Percentiles rank a stretch among this genome's conserved stretches.
Conservation (phyloP, 2,329 filamentous ascomycete genomes). For the Sarocladium strictum region DNA sequence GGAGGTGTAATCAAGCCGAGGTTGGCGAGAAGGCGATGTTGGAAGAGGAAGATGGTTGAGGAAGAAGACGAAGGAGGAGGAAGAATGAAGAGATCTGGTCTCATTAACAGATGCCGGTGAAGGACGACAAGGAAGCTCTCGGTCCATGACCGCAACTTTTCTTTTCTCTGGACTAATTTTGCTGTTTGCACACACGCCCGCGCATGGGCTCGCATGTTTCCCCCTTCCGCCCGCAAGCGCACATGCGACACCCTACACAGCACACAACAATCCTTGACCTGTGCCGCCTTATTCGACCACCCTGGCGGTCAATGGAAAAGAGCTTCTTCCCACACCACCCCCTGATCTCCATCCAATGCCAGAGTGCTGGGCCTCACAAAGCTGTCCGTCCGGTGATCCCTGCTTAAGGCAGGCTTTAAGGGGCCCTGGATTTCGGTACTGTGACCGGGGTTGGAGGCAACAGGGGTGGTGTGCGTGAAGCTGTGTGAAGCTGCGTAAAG, state of each 20-base stretch:
- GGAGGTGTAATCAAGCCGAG: background rate
- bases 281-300: slow-evolving; percentile 5
- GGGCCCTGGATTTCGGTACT: slow-evolving; percentile 3
- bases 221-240: slow-evolving; percentile 5
- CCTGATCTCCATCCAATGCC: slow-evolving; percentile 6
- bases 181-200: background rate
- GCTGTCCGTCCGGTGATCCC: background rate
- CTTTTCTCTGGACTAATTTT: slow-evolving; percentile 6
- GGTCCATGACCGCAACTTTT: background rate
- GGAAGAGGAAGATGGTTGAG: background rate
- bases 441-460: background rate
- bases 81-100: background rate
- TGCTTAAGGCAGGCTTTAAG: background rate
- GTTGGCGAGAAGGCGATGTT: background rate
- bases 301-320: background rate
- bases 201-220: slow-evolving; percentile 3
- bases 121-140: background rate
- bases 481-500: background rate
- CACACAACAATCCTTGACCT: background rate
- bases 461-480: too few relatives aligned
- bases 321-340: background rate
- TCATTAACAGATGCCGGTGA: background rate
- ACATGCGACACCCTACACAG: background rate
- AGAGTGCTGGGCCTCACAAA: slow-evolving; percentile 4
- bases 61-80: background rate